Evolutionary conservation across 805 yeast species (phyloP).

Genomic region (Sungouiella blattae): DNA sequence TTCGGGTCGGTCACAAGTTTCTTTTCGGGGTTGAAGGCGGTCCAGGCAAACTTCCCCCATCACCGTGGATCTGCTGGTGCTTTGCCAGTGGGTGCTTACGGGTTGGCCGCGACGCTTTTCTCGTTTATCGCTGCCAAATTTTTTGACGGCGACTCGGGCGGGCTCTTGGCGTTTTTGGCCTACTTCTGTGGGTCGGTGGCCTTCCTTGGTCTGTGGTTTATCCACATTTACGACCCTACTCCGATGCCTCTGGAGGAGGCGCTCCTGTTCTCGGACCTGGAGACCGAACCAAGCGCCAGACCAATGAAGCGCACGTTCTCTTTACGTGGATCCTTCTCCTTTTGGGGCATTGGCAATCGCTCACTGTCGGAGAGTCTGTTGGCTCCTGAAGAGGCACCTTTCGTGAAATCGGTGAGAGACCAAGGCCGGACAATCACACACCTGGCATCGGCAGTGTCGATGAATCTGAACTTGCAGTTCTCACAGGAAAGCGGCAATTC

Average conservation of each 20-base stretch:
- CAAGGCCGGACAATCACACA: neutral
- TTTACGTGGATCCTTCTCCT: conserved; percentile 34
- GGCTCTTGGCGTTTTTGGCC: conserved; percentile 54
- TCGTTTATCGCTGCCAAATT: conserved; percentile 53
- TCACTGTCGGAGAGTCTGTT: conserved; percentile 14
- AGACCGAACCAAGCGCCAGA: neutral
- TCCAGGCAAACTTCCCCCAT: conserved; percentile 64
- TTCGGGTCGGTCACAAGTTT: conserved; percentile 65
- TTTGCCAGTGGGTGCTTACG: conserved; percentile 65
- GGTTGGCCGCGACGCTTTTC: conserved; percentile 65
- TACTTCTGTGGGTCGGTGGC: conserved; percentile 47
- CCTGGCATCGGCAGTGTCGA: too few relatives aligned
- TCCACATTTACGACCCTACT: conserved; percentile 32
- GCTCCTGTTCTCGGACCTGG: neutral
- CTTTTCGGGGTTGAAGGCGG: conserved; percentile 53
- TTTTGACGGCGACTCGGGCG: conserved; percentile 51
- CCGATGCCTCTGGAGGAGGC: conserved; percentile 19
- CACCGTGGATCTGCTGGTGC: conserved; percentile 71
- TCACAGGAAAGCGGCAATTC: too few relatives aligned
- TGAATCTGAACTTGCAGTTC: too few relatives aligned
- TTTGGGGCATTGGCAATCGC: conserved; percentile 39
- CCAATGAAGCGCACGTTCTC: neutral
- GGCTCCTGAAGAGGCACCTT: conserved; percentile 8
- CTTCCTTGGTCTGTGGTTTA: conserved; percentile 44
- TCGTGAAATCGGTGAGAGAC: conserved; percentile 2